Conservation (phyloP, 2,329 filamentous ascomycete species). For the Scortechinia acanthostroma region DNA sequence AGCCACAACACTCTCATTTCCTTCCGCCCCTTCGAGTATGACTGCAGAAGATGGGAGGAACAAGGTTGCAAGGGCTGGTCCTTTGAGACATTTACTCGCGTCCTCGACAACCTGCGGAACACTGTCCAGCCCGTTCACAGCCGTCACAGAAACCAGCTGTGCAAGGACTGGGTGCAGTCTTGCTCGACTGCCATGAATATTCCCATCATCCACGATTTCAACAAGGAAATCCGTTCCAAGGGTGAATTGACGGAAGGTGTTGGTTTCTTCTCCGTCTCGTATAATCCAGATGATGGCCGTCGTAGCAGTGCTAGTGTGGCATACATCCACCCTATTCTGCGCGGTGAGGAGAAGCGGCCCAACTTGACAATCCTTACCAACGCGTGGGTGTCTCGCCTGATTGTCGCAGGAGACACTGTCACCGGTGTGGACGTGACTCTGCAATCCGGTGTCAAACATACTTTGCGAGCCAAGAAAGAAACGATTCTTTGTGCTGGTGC, state of each 20-base stretch:
- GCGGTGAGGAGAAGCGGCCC: constrained; percentile 72
- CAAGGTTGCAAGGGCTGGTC: constrained; percentile 79
- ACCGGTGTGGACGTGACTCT: constrained; percentile 66
- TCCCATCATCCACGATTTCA: constrained; percentile 79
- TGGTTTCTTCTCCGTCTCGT: constrained; percentile 84
- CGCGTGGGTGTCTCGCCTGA: constrained; percentile 78
- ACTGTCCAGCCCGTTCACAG: constrained; percentile 83
- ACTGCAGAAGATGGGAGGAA: constrained; percentile 76
- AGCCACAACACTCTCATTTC: constrained; percentile 92
- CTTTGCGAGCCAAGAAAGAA: constrained; percentile 63
- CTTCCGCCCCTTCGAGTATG: constrained; percentile 84
- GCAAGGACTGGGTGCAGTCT: constrained; percentile 80
- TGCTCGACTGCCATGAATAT: constrained; percentile 75
- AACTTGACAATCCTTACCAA: constrained; percentile 84
- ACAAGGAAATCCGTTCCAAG: constrained; percentile 69
- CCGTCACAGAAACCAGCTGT: constrained; percentile 81
- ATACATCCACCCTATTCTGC: constrained; percentile 85
- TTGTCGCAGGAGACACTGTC: constrained; percentile 63
- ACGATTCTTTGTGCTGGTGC: constrained; percentile 76
- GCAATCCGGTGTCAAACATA: constrained; percentile 39
- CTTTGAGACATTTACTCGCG: constrained; percentile 76
- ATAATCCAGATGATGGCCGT: constrained; percentile 81
- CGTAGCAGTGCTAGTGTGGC: constrained; percentile 82
- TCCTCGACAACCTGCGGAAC: constrained; percentile 79
- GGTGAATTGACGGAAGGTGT: constrained; percentile 71